Evolutionary conservation across 129 eudicot genomes (phyloP).

Genomic region (Gnaphalium uliginosum): DNA sequence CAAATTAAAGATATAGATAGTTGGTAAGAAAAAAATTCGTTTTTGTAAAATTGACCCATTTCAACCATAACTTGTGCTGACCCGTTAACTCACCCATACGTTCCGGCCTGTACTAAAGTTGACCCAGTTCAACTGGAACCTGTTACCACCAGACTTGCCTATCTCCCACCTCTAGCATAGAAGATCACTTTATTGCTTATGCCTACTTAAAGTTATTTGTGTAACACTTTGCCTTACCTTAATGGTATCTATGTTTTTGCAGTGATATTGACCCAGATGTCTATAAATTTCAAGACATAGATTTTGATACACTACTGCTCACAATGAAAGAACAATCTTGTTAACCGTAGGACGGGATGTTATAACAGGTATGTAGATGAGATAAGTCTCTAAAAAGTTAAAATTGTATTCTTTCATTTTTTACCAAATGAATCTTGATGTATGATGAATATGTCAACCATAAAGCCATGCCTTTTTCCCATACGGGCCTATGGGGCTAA

Average conservation of each 20-base stretch:
- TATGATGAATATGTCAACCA: constrained; percentile 32
- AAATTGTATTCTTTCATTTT: constrained; percentile 36
- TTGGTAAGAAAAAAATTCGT: no score
- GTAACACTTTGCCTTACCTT: not conserved
- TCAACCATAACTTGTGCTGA: not conserved
- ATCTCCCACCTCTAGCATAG: not conserved
- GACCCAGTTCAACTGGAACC: not conserved
- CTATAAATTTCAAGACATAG: constrained; percentile 30
- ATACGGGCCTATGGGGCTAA: not conserved
- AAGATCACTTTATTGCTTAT: not conserved
- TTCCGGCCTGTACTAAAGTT: not conserved
- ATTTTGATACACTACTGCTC: constrained; percentile 13
- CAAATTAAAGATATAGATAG: not conserved
- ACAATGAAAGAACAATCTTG: constrained; percentile 17
- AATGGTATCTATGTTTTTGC: constrained; percentile 10
- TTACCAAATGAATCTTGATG: constrained; percentile 29
- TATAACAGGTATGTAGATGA: constrained; percentile 40
- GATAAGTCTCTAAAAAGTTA: constrained; percentile 23
- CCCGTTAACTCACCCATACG: not conserved
- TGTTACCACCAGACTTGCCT: not conserved
- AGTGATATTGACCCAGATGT: constrained; percentile 26
- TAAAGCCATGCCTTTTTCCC: constrained; percentile 28
- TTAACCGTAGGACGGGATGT: constrained; percentile 19
- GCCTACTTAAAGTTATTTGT: not conserved
- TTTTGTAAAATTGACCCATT: no score